phyloP scores from a whole-genome alignment of 495 filamentous ascomycete species.

The Thermothielavioides terrestris region DNA sequence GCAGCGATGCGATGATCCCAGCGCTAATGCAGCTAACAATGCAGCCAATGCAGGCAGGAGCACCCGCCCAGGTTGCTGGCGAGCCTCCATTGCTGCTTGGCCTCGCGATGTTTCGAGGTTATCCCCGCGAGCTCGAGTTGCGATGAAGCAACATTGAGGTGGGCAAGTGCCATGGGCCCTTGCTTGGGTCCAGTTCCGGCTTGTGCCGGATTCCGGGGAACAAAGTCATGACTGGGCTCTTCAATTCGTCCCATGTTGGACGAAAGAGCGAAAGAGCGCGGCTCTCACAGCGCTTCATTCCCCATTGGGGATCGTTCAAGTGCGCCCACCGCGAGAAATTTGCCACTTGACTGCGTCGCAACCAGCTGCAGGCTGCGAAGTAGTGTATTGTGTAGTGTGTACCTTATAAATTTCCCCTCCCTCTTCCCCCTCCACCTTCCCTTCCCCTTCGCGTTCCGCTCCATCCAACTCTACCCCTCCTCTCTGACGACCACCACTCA shows the following conservation, averaged over 20 bases:
- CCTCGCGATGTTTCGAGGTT: not conserved
- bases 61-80: constrained; percentile 7
- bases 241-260: not conserved
- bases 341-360: not conserved
- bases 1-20: constrained; percentile 12
- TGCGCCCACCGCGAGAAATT: not conserved
- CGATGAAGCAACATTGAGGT: not conserved
- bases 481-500: too few relatives aligned
- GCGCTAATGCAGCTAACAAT: not conserved
- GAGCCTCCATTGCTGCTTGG: not conserved
- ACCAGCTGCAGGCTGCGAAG: not conserved
- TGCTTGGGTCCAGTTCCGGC: not conserved
- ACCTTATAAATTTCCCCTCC: not conserved
- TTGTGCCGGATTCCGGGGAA: not conserved
- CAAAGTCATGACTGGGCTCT: not conserved
- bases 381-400: not conserved
- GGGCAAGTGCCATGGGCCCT: not conserved
- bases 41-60: constrained; percentile 19
- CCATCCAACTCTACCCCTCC: too few relatives aligned
- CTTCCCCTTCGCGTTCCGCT: too few relatives aligned
- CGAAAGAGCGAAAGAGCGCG: not conserved
- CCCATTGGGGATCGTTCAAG: not conserved
- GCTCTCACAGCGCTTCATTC: not conserved
- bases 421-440: not conserved
- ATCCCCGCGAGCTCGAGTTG: not conserved